Evolutionary conservation across 805 yeast genomes (phyloP).

Genomic region (Starmerella potacharoeniae): DNA sequence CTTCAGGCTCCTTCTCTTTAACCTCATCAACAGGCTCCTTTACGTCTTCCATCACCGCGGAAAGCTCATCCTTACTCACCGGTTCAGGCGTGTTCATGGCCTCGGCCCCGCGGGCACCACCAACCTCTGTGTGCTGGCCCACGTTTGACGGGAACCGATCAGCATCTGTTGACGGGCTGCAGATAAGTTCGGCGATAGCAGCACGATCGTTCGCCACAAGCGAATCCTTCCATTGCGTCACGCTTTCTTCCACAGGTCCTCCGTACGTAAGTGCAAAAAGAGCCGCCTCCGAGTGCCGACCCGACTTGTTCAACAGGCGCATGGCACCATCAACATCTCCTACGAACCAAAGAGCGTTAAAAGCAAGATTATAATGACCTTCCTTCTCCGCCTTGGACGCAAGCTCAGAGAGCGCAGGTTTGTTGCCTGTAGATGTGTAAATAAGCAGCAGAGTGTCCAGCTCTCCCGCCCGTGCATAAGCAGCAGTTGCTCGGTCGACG

Average conservation of each 20-base stretch:
- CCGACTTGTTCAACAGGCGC: constrained; percentile 53
- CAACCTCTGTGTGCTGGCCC: neutral
- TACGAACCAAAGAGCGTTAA: constrained; percentile 79
- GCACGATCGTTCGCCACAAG: constrained; percentile 42
- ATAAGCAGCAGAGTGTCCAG: constrained; percentile 69
- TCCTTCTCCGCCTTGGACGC: constrained; percentile 56
- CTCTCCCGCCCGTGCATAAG: constrained; percentile 71
- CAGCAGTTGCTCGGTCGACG: constrained; percentile 63
- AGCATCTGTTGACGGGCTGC: neutral
- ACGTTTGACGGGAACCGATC: neutral
- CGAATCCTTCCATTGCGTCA: constrained; percentile 56
- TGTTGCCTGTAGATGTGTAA: constrained; percentile 70
- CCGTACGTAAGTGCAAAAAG: constrained; percentile 66
- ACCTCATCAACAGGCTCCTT: constrained; percentile 12
- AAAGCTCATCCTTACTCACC: neutral
- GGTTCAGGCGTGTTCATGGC: neutral
- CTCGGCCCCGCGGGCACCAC: constrained; percentile 1
- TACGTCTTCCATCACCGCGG: too few relatives aligned
- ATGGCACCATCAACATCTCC: constrained; percentile 59
- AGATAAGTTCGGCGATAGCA: constrained; percentile 51
- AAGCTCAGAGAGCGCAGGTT: constrained; percentile 45
- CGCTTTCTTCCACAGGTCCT: constrained; percentile 37
- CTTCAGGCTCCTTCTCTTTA: constrained; percentile 5
- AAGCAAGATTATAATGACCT: constrained; percentile 83
- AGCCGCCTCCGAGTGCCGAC: constrained; percentile 74